Evolutionary conservation across 2,329 filamentous ascomycete species (phyloP).

Genomic region (Anthostomella pinea): DNA sequence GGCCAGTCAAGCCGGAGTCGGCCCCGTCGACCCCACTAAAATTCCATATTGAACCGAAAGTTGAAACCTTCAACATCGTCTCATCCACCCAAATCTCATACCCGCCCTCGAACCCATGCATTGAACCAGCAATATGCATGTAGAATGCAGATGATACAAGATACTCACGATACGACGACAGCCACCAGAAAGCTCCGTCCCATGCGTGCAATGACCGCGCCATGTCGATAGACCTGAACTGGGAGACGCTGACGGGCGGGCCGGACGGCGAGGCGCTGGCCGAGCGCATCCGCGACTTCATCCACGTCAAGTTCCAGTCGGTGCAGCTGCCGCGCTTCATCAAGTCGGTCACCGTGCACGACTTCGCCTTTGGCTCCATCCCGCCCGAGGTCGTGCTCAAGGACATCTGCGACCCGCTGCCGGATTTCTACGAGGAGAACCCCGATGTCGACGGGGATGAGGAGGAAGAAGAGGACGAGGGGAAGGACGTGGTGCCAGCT

Average conservation of each 20-base stretch:
- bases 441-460: constrained; percentile 61
- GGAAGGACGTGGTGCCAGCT: constrained; percentile 31
- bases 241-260: constrained; percentile 87
- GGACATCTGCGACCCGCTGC: constrained; percentile 91
- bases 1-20: too few species aligned
- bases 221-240: constrained; percentile 98
- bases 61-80: not conserved
- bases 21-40: not conserved
- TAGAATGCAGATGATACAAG: not conserved
- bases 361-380: constrained; percentile 86
- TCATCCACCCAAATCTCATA: not conserved
- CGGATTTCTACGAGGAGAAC: constrained; percentile 92
- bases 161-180: not conserved
- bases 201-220: constrained; percentile 4
- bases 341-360: constrained; percentile 89
- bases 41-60: not conserved
- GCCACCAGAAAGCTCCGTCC: not conserved
- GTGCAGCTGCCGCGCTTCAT: constrained; percentile 92
- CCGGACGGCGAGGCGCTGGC: constrained; percentile 83
- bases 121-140: not conserved
- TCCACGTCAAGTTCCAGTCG: constrained; percentile 93
- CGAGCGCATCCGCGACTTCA: constrained; percentile 83
- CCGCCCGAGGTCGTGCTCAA: constrained; percentile 87
- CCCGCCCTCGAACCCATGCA: not conserved
- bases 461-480: constrained; percentile 46